Percentiles rank a stretch among this genome's conserved stretches.
phyloP scores from a whole-genome alignment of 805 yeast species.

The Tetrapisispora taiwanensis region DNA sequence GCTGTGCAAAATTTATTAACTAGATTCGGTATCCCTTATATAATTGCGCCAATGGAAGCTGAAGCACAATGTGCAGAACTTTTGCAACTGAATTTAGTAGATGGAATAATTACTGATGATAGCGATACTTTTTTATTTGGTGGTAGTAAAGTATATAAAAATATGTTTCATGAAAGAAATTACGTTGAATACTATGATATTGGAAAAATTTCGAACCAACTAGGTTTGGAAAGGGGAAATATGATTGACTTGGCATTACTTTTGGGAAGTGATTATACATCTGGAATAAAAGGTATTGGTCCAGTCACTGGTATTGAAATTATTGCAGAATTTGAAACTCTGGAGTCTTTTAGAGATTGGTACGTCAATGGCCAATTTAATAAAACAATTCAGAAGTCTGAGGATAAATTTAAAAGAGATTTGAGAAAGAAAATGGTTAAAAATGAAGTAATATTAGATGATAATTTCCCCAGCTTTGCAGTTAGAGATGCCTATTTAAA shows the following conservation, averaged over 20 bases:
- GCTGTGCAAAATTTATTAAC: constrained; percentile 85
- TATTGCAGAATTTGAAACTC: constrained; percentile 64
- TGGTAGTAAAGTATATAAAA: constrained; percentile 71
- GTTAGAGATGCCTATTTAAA: constrained; percentile 64
- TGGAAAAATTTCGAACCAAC: constrained; percentile 45
- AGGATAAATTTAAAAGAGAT: constrained; percentile 43
- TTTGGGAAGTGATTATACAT: constrained; percentile 91
- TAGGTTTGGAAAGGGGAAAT: constrained; percentile 54
- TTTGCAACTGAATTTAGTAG: constrained; percentile 59
- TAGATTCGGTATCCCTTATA: constrained; percentile 86
- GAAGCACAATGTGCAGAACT: constrained; percentile 96
- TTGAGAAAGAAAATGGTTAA: constrained; percentile 45
- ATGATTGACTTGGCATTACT: constrained; percentile 75
- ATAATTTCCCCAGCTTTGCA: constrained; percentile 56
- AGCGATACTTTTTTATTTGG: constrained; percentile 95
- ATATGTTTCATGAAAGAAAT: constrained; percentile 88
- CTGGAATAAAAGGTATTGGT: constrained; percentile 87
- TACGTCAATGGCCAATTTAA: constrained; percentile 34
- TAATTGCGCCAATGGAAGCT: constrained; percentile 98
- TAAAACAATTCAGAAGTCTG: constrained; percentile 31
- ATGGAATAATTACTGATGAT: constrained; percentile 94
- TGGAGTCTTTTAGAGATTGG: constrained; percentile 34
- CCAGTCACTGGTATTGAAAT: constrained; percentile 89
- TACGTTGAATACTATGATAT: constrained; percentile 77
- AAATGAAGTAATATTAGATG: constrained; percentile 48